These are phyloP conservation scores for Botrytis porri DNA, from an alignment of 2,329 filamentous ascomycete genomes.

Conservation along the genomic window DNA sequence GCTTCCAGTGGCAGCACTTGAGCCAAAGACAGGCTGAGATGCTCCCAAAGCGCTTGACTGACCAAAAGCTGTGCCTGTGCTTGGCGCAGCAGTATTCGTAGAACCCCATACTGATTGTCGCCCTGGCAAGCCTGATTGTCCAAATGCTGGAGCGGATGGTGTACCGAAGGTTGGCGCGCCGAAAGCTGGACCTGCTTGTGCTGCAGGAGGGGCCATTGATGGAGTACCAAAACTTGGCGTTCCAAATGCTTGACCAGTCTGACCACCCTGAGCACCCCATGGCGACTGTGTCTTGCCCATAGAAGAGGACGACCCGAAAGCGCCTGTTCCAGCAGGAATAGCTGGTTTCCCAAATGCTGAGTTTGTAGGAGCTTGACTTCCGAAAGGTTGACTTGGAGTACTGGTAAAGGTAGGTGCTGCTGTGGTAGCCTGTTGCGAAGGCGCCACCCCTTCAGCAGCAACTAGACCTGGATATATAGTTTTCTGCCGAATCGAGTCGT, in stretches of 20 bases:
- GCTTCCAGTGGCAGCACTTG: constrained; percentile 33
- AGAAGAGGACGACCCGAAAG: constrained; percentile 38
- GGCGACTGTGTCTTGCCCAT: constrained; percentile 19
- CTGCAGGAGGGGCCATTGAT: constrained; percentile 31
- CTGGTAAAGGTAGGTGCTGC: constrained; percentile 33
- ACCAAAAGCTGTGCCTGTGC: constrained; percentile 48
- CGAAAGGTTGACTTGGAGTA: constrained; percentile 21
- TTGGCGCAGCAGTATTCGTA: constrained; percentile 32
- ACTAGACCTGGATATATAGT: constrained; percentile 70
- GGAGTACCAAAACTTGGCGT: constrained; percentile 41
- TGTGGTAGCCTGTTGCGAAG: constrained; percentile 31
- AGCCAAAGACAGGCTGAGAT: constrained; percentile 40
- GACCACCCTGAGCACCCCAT: constrained; percentile 37
- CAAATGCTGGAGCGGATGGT: constrained; percentile 38
- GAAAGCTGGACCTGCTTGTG: constrained; percentile 43
- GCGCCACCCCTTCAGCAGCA: constrained; percentile 38
- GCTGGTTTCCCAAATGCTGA: constrained; percentile 38
- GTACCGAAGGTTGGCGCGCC: constrained; percentile 47
- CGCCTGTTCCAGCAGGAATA: constrained; percentile 34
- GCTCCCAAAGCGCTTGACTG: constrained; percentile 49
- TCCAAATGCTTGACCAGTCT: constrained; percentile 48
- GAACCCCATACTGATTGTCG: constrained; percentile 55
- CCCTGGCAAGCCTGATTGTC: constrained; percentile 43
- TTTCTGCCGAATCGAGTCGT: constrained; percentile 74
- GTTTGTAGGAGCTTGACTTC: constrained; percentile 13